Percentiles rank a stretch among this genome's conserved stretches.
phyloP scores from a whole-genome alignment of 768 basidiomycete species.

The Lentinula detonsa region DNA sequence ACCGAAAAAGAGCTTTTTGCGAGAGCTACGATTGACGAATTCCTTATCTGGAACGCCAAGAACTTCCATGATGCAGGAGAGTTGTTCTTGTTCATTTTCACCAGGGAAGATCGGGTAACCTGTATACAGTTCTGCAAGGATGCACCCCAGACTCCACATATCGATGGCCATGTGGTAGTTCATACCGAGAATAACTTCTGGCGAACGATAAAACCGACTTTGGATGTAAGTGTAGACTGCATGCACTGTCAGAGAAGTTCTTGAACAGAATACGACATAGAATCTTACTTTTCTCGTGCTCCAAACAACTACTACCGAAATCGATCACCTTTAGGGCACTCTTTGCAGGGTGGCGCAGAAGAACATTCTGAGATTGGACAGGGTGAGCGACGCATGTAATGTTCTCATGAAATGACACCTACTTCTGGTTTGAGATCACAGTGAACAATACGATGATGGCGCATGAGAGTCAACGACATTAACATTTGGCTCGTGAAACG shows the following conservation, averaged over 20 bases:
- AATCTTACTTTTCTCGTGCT: conserved; percentile 91
- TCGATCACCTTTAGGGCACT: conserved; percentile 98
- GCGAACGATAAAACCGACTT: conserved; percentile 99
- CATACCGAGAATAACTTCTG: conserved; percentile 98
- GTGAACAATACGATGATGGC: conserved; percentile 96
- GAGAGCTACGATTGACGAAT: conserved; percentile 87
- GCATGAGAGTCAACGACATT: conserved; percentile 84
- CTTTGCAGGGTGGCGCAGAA: conserved; percentile 91
- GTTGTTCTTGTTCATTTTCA: conserved; percentile 97
- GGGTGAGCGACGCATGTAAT: conserved; percentile 1
- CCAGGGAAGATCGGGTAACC: conserved; percentile 99
- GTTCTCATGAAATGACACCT: conserved; percentile 13
- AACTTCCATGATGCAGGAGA: conserved; percentile 99
- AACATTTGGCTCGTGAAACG: conserved; percentile 97
- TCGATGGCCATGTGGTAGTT: conserved; percentile 99
- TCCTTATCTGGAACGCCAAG: conserved; percentile 94
- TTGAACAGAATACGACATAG: not conserved
- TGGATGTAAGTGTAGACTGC: conserved; percentile 99
- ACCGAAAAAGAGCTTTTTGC: conserved; percentile 97
- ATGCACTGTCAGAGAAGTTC: conserved; percentile 6
- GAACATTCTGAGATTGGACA: conserved; percentile 64
- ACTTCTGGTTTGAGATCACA: conserved; percentile 99
- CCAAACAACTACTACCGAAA: conserved; percentile 97
- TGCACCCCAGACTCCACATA: conserved; percentile 99
- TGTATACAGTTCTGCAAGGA: conserved; percentile 93